Conservation (phyloP, 495 filamentous ascomycete genomes). For the Penicillium verhagenii region DNA sequence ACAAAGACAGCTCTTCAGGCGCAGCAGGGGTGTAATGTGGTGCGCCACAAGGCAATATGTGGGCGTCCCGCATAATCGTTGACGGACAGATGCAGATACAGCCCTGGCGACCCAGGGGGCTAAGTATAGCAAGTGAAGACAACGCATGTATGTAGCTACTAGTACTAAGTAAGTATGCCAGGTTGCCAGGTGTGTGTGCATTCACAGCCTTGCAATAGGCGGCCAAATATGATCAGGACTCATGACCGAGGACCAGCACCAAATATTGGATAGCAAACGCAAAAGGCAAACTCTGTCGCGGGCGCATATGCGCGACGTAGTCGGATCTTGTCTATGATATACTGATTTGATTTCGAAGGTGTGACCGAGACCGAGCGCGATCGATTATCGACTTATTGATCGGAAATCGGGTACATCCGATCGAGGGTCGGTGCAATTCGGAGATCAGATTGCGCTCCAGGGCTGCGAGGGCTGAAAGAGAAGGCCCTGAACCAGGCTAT, state of each 20-base stretch:
- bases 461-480: not conserved
- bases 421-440: not conserved
- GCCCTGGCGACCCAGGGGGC: not conserved
- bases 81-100: not conserved
- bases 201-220: too few species aligned
- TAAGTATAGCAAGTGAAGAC: not conserved
- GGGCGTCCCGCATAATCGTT: not conserved
- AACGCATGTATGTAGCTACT: too few species aligned
- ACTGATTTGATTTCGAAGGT: too few species aligned
- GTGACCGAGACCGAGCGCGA: too few species aligned
- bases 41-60: not conserved
- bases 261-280: not conserved
- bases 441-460: constrained; percentile 1
- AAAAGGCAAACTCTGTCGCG: not conserved
- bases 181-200: too few species aligned
- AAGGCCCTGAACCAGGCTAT: not conserved
- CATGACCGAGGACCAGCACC: too few species aligned
- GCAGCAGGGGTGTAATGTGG: not conserved
- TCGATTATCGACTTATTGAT: not conserved
- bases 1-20: constrained; percentile 1
- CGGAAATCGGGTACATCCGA: too few species aligned
- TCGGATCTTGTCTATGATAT: not conserved
- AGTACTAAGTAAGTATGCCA: too few species aligned
- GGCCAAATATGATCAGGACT: too few species aligned
- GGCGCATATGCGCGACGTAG: not conserved